Base-by-base conservation (phyloP, 345 rosid genomes). In the Camelina laxa region DNA sequence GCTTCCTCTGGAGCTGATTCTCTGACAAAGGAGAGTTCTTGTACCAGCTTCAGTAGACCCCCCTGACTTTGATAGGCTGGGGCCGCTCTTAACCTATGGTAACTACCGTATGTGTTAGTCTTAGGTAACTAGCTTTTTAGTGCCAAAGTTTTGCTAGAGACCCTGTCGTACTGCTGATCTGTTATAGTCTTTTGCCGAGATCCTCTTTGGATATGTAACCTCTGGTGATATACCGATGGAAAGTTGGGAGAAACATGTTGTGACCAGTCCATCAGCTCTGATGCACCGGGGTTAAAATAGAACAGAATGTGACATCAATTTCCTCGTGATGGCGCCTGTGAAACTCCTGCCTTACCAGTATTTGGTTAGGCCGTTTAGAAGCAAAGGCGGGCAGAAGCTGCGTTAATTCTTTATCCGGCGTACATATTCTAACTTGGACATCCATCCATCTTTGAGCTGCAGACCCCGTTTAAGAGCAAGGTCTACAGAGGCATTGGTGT, bases 11-110 rank as follows among this genome's bases (percentile, higher is more conserved):
- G 51, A 47, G 51, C 3, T n/a, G n/a, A n/a, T n/a, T n/a, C n/a
- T n/a, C n/a, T n/a, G n/a, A n/a, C 20, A 16, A 16, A 47, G 51
- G 1, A 0, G 51, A n/a, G 7, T 42, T 42, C 16, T 44, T 91
- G 84, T 93, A 89, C 98, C 94, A 89, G 82, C 94, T 93, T 96
- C 97, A 91, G 73, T 93, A 91, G n/a, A 88, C 96, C 4, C 97
- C 92, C 3, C 30, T 24, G 97, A 93, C 79, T 93, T 89, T 22
- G 84, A 83, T 81, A 89, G 81, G 80, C 89, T 89, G 94, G 30
- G 30, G 30, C 30, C 30, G 30, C 30, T 88, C 36, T 44, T 1
- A 15, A 4, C 17, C 50, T 45, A 7, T 45, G 20, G 50, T n/a
- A 45, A n/a, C 20, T n/a, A n/a, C 20, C 6, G 20, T 47, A 2